These are phyloP conservation scores for Fusarium globosum DNA, from an alignment of 2,329 filamentous ascomycete species.

Conservation along the genomic window DNA sequence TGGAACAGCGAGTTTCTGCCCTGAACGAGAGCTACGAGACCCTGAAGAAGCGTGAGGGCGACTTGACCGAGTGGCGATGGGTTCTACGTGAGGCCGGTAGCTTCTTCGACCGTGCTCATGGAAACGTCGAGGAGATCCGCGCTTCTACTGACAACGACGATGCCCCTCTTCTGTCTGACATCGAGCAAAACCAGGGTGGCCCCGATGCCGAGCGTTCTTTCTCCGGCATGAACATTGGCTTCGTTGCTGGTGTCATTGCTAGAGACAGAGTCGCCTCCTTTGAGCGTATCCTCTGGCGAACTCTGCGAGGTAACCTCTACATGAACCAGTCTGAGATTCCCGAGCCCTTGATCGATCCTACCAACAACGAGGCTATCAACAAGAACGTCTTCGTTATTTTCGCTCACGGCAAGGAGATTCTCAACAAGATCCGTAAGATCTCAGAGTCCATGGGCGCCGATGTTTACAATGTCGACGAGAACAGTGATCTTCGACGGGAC, in stretches of 20 bases:
- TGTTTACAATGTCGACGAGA: conserved; percentile 97
- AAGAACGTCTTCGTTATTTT: conserved; percentile 99
- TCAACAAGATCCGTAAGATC: conserved; percentile 99
- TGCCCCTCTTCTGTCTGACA: conserved; percentile 90
- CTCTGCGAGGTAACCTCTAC: conserved; percentile 95
- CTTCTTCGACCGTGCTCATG: conserved; percentile 96
- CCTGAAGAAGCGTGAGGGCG: conserved; percentile 95
- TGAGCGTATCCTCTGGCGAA: conserved; percentile 97
- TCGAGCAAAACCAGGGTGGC: conserved; percentile 81
- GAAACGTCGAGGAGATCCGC: conserved; percentile 95
- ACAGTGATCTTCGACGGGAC: conserved; percentile 92
- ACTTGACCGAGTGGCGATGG: conserved; percentile 98
- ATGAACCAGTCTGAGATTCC: conserved; percentile 99
- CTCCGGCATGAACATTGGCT: conserved; percentile 98
- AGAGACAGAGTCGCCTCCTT: conserved; percentile 94
- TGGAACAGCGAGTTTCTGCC: conserved; percentile 91
- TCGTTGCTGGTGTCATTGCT: conserved; percentile 95
- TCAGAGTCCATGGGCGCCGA: conserved; percentile 97
- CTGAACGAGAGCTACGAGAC: conserved; percentile 99
- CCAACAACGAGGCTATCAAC: conserved; percentile 89
- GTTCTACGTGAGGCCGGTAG: conserved; percentile 95
- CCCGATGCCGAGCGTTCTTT: conserved; percentile 85
- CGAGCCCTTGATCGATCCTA: conserved; percentile 89
- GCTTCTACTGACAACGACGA: conserved; percentile 91
- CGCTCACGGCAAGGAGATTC: conserved; percentile 96